A percentile compares a stretch with the other conserved stretches of the same genome.
Conservation (phyloP, 2,329 filamentous ascomycete genomes). For the Fusarium incarnatum region DNA sequence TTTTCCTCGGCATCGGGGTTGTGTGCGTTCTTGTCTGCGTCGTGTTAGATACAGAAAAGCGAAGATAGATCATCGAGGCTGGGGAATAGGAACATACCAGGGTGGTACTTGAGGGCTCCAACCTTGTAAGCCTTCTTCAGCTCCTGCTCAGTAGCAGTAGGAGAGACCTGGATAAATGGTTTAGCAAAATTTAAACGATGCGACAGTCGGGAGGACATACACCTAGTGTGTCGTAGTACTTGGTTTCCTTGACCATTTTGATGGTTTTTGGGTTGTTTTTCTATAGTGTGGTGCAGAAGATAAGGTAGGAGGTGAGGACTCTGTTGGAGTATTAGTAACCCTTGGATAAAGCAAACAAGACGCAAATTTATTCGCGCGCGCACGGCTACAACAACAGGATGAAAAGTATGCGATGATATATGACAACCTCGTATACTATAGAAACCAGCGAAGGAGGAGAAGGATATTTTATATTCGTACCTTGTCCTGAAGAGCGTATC, state of each 20-base stretch:
- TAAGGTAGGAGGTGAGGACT: constrained; percentile 28
- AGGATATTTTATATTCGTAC: constrained; percentile 34
- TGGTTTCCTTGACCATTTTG: constrained; percentile 83
- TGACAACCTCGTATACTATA: background rate
- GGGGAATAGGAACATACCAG: constrained; percentile 69
- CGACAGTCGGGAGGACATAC: constrained; percentile 61
- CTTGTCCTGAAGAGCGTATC: constrained; percentile 45
- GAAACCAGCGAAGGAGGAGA: background rate
- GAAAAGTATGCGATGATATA: background rate
- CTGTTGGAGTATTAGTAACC: constrained; percentile 41
- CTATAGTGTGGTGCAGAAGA: constrained; percentile 15
- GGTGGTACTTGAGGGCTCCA: constrained; percentile 84
- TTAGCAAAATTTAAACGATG: constrained; percentile 30
- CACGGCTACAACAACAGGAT: background rate
- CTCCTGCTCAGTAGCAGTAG: constrained; percentile 84
- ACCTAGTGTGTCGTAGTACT: constrained; percentile 82
- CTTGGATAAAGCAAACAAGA: constrained; percentile 18
- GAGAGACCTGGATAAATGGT: constrained; percentile 70
- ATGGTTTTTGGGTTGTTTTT: constrained; percentile 24
- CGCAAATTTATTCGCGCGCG: constrained; percentile 17
- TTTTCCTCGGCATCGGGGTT: constrained; percentile 95
- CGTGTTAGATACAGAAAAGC: constrained; percentile 27
- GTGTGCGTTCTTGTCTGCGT: constrained; percentile 91
- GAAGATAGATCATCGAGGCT: background rate
- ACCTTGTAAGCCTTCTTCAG: constrained; percentile 93